Conservation (phyloP, 768 basidiomycete species). For the Leucocoprinus leucothites region DNA sequence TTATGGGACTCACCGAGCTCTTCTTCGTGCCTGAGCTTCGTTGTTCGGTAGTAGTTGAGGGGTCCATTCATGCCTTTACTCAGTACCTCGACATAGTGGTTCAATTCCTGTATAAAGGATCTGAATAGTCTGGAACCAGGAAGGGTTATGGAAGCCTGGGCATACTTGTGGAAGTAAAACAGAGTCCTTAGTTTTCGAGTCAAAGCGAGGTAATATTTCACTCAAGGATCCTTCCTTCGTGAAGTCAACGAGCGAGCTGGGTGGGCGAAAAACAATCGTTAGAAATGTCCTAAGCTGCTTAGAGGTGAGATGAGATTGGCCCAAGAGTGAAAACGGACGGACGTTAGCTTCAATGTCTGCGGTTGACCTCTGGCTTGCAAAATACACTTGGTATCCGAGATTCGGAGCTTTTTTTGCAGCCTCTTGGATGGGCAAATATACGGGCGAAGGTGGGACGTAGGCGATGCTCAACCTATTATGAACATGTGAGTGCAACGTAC, state of each 20-base stretch:
- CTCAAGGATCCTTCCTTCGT: slow-evolving; percentile 22
- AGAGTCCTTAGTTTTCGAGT: slow-evolving; percentile 10
- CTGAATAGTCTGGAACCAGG: not conserved
- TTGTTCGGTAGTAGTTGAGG: slow-evolving; percentile 75
- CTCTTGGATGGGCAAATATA: slow-evolving; percentile 48
- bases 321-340: slow-evolving; percentile 13
- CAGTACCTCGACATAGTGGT: slow-evolving; percentile 47
- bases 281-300: slow-evolving; percentile 38
- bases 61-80: slow-evolving; percentile 62
- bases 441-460: slow-evolving; percentile 54
- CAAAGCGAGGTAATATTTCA: not conserved
- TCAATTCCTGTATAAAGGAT: slow-evolving; percentile 44
- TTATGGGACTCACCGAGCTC: slow-evolving; percentile 39
- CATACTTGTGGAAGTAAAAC: not conserved
- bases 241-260: slow-evolving; percentile 19
- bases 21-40: slow-evolving; percentile 60
- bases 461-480: slow-evolving; percentile 60
- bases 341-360: slow-evolving; percentile 58
- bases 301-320: not conserved
- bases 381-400: slow-evolving; percentile 67
- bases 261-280: slow-evolving; percentile 23
- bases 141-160: not conserved
- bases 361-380: slow-evolving; percentile 50
- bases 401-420: slow-evolving; percentile 51
- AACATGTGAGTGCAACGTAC: not conserved